Conservation (phyloP, 768 basidiomycete species). For the Tricholoma hemisulphureum region DNA sequence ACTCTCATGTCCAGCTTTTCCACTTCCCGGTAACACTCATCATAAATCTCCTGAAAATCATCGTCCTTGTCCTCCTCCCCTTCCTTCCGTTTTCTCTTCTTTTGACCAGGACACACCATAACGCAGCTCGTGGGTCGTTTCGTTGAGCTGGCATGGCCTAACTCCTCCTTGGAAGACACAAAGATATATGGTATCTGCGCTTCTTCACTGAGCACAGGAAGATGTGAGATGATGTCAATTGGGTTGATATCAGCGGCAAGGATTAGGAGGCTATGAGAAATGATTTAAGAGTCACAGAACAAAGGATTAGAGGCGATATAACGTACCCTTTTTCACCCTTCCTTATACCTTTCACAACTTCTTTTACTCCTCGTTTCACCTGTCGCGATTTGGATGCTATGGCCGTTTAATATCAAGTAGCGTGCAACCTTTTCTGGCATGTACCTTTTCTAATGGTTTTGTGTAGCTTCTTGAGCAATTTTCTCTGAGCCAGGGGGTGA, state of each 20-base stretch:
- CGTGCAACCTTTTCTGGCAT: constrained; percentile 2
- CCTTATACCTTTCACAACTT: constrained; percentile 95
- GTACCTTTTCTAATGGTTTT: constrained; percentile 91
- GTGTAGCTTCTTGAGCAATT: constrained; percentile 91
- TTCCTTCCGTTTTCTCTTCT: constrained; percentile 70
- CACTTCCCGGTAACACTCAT: constrained; percentile 85
- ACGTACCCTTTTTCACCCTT: constrained; percentile 96
- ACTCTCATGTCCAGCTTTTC: constrained; percentile 72
- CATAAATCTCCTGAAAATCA: constrained; percentile 84
- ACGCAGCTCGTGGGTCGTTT: constrained; percentile 99
- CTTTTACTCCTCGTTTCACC: constrained; percentile 97
- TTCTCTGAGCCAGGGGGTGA: constrained; percentile 88
- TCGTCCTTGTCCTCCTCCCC: constrained; percentile 66
- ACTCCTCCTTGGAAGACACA: constrained; percentile 89
- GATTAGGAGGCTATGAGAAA: constrained; percentile 64
- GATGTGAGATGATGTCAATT: constrained; percentile 96
- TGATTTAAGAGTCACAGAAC: background rate
- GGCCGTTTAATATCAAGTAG: constrained; percentile 2
- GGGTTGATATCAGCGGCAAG: constrained; percentile 98
- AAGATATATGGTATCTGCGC: constrained; percentile 88
- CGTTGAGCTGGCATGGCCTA: constrained; percentile 92
- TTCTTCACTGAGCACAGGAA: constrained; percentile 93
- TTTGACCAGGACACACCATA: constrained; percentile 84
- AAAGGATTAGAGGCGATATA: constrained; percentile 1
- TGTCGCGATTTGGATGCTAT: constrained; percentile 91